Evolutionary conservation across 805 yeast genomes (phyloP).

Genomic region (Nakazawaea ishiwadae): DNA sequence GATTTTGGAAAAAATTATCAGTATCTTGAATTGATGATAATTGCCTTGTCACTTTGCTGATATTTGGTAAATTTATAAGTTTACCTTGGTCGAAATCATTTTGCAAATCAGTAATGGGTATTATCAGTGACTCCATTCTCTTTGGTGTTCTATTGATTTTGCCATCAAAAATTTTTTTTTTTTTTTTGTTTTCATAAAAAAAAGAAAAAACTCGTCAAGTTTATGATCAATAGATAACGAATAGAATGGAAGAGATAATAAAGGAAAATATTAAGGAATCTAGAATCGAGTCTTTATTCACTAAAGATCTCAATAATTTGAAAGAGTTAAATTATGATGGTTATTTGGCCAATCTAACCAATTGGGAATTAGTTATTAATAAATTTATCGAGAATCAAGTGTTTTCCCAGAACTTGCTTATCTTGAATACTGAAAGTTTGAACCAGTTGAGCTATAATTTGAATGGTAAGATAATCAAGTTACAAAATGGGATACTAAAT

Average conservation of each 20-base stretch:
- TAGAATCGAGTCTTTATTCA: slow-evolving; percentile 8
- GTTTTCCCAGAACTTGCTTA: neutral
- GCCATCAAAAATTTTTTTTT: neutral
- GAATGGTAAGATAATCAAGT: neutral
- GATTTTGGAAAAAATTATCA: too few species aligned
- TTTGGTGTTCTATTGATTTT: too few species aligned
- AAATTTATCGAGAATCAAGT: neutral
- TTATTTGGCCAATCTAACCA: slow-evolving; percentile 6
- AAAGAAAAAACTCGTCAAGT: neutral
- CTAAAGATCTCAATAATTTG: slow-evolving; percentile 4
- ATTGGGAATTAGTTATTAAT: slow-evolving; percentile 9
- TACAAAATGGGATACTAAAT: neutral
- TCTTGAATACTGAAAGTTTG: neutral
- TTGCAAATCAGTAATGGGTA: too few species aligned
- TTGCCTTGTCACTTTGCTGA: too few species aligned
- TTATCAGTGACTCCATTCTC: too few species aligned
- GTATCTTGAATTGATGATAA: too few species aligned
- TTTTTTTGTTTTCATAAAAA: neutral
- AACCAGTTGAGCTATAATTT: neutral
- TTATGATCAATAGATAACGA: too few species aligned
- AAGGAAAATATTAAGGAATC: slow-evolving; percentile 7
- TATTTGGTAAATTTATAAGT: too few species aligned
- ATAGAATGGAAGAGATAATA: slow-evolving; percentile 2
- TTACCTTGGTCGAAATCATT: too few species aligned
- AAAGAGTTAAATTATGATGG: slow-evolving; percentile 10